Conservation (phyloP, 2,329 filamentous ascomycete species). For the Coniochaeta sp. region DNA sequence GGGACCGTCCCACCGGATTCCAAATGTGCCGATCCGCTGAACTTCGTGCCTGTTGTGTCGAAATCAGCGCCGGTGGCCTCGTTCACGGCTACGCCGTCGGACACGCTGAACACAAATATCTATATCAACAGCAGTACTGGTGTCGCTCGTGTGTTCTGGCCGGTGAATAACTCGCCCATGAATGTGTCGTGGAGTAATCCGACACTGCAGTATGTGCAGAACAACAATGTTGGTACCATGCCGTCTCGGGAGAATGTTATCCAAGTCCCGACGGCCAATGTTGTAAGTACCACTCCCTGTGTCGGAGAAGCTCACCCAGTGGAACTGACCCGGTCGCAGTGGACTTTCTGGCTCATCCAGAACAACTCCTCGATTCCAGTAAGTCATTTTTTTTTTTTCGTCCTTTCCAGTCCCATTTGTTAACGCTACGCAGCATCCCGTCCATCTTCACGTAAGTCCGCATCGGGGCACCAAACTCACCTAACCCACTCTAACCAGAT, state of each 20-base stretch:
- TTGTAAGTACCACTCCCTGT: constrained; percentile 5
- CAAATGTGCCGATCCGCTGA: constrained; percentile 10
- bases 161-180: constrained; percentile 8
- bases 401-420: background rate
- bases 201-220: constrained; percentile 9
- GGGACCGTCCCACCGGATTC: constrained; percentile 5
- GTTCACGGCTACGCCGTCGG: constrained; percentile 6
- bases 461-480: no score
- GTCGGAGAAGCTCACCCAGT: background rate
- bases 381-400: background rate
- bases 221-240: constrained; percentile 2
- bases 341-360: constrained; percentile 10
- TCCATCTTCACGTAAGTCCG: constrained; percentile 15
- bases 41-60: constrained; percentile 11
- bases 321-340: constrained; percentile 4
- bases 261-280: constrained; percentile 4
- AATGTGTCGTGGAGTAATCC: constrained; percentile 10
- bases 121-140: constrained; percentile 5
- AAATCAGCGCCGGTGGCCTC: constrained; percentile 7
- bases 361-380: constrained; percentile 8
- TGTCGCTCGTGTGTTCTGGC: constrained; percentile 6
- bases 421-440: constrained; percentile 6
- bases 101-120: constrained; percentile 11
- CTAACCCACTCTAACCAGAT: no score
- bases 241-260: constrained; percentile 6